Evolutionary conservation across 495 filamentous ascomycete genomes (phyloP).

Genomic region (Bacidia gigantensis): DNA sequence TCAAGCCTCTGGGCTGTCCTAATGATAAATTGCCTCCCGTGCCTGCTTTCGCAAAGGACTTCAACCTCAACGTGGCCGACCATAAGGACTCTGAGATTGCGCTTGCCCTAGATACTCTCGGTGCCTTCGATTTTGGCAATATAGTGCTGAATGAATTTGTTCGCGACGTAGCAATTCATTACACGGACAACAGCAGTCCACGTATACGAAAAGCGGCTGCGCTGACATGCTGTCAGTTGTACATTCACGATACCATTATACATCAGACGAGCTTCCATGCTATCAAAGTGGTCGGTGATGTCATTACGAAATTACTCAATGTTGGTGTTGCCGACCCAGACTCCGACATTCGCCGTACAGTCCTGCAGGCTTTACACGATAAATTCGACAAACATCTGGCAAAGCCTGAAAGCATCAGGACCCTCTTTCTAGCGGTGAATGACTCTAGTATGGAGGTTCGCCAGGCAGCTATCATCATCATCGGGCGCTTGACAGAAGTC

Average conservation of each 20-base stretch:
- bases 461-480: conserved; percentile 89
- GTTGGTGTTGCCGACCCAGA: conserved; percentile 88
- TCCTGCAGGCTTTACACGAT: conserved; percentile 74
- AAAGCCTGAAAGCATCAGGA: conserved; percentile 90
- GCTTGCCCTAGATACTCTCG: conserved; percentile 79
- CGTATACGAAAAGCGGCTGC: conserved; percentile 90
- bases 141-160: conserved; percentile 90
- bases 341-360: conserved; percentile 72
- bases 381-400: conserved; percentile 91
- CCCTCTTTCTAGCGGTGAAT: conserved; percentile 90
- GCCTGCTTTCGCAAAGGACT: conserved; percentile 74
- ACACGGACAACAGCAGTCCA: conserved; percentile 87
- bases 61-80: conserved; percentile 44
- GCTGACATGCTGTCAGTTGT: conserved; percentile 93
- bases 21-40: conserved; percentile 49
- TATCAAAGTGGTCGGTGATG: conserved; percentile 89
- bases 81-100: conserved; percentile 81
- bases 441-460: conserved; percentile 84
- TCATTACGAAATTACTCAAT: conserved; percentile 89
- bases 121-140: conserved; percentile 88
- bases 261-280: conserved; percentile 95
- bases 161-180: conserved; percentile 93
- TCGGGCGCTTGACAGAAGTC: conserved; percentile 76
- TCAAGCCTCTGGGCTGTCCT: conserved; percentile 81
- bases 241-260: conserved; percentile 90